Evolutionary conservation across 805 yeast genomes (phyloP), one percentile per base, ranked within the genome.

Genomic region (Spathaspora girioi): DNA sequence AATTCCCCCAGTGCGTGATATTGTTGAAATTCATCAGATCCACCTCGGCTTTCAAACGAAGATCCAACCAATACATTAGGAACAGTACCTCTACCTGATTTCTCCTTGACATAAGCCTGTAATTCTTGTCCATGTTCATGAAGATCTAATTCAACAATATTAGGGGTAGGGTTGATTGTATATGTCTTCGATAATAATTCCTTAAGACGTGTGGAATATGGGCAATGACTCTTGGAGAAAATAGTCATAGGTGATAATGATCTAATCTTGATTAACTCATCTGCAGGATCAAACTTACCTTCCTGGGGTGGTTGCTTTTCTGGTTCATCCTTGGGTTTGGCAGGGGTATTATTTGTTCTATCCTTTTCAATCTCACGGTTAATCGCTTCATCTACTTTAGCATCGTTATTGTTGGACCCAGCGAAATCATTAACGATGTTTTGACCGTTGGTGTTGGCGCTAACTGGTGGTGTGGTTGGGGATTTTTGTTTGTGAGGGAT

Each of bases 21-120:
- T 32, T 70, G 75, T 23, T 67, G 73, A 65, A 94, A 81, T 50
- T 92, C 97, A 66, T 90, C 97, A 41, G 82, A 82, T 2, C 99
- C 99, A 40, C 99, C 99, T 57, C 87, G 78, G 46, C 93, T 84
- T 48, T 63, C 63, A 40, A 56, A 59, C 23, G 78, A 66, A 8
- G 87, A 86, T 50, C 84, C 86, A 49, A 93, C 80, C 49, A 89
- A 75, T 18, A 94, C 80, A 64, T 94, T 94, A 23, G 99, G 99
- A 12, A 94, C 99, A 0, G 98, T 93, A 27, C 70, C 70, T 59
- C 97, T 82, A 6, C 94, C 96, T 4, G 96, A 82, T 51, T 78
- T 67, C 47, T 77, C 73, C 15, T 77, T 86, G 48, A 94, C 76
- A 66, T 86, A 86, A 15, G 74, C 80, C 68, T 92, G 97, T 54